A percentile compares a stretch with the other conserved stretches of the same genome.
These are phyloP conservation scores for Coemansia aciculifera DNA, from an alignment of 192 early-diverging fungal genomes.

Conservation along the genomic window DNA sequence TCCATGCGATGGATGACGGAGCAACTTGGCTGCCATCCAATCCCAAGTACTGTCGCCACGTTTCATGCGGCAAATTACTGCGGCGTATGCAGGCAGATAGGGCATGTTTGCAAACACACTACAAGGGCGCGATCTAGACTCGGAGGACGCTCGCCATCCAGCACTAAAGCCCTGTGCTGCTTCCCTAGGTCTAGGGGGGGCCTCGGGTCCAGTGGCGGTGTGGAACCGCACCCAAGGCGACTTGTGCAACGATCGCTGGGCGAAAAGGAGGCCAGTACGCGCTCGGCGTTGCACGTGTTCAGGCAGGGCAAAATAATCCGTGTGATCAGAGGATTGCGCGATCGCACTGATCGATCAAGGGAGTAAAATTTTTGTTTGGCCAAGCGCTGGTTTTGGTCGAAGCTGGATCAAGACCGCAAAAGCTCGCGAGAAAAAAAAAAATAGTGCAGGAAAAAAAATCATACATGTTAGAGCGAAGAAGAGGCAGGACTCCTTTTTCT, in stretches of 20 bases:
- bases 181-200: background rate
- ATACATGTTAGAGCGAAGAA: background rate
- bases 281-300: background rate
- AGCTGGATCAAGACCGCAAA: background rate
- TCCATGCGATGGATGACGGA: background rate
- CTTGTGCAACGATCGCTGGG: background rate
- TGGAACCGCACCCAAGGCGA: background rate
- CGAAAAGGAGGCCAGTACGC: background rate
- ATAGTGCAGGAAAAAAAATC: constrained; percentile 10
- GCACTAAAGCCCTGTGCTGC: background rate
- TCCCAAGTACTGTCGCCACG: constrained; percentile 1
- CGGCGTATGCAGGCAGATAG: background rate
- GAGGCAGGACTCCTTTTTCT: background rate
- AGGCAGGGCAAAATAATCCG: background rate
- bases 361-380: constrained; percentile 6
- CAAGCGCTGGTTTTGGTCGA: background rate
- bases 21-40: background rate
- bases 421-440: constrained; percentile 9
- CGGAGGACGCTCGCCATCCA: too few relatives aligned
- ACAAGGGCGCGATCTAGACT: background rate
- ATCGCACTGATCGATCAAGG: constrained; percentile 1
- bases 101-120: background rate
- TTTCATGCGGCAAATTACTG: background rate
- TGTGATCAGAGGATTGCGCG: background rate
- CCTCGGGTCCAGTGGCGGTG: background rate